phyloP scores from a whole-genome alignment of 2,329 filamentous ascomycete genomes.

The Fusarium xyrophilum region DNA sequence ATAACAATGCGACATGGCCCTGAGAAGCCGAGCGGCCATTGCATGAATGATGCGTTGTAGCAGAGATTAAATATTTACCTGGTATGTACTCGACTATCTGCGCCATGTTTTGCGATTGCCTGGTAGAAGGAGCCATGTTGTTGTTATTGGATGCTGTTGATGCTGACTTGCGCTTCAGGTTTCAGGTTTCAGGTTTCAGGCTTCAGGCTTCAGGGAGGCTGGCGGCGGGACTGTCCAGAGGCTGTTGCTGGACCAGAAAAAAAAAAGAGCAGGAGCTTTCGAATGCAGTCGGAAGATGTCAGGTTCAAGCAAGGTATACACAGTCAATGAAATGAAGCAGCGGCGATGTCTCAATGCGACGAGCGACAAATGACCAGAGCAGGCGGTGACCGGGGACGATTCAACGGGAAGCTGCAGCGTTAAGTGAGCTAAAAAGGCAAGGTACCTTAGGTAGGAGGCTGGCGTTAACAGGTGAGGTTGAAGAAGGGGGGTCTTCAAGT shows the following conservation, averaged over 20 bases:
- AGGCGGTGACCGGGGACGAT: slow-evolving; percentile 35
- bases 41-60: slow-evolving; percentile 10
- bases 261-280: slow-evolving; percentile 4
- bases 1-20: slow-evolving; percentile 46
- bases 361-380: slow-evolving; percentile 12
- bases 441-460: background rate
- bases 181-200: slow-evolving; percentile 34
- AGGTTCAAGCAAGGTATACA: slow-evolving; percentile 12
- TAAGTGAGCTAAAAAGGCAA: slow-evolving; percentile 10
- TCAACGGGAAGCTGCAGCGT: slow-evolving; percentile 26
- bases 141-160: slow-evolving; percentile 18
- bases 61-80: slow-evolving; percentile 61
- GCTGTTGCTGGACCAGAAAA: background rate
- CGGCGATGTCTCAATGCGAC: slow-evolving; percentile 21
- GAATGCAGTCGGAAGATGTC: slow-evolving; percentile 3
- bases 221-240: slow-evolving; percentile 14
- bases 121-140: slow-evolving; percentile 60
- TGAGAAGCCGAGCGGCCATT: slow-evolving; percentile 17
- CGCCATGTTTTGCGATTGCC: slow-evolving; percentile 68
- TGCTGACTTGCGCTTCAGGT: slow-evolving; percentile 38
- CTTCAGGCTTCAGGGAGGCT: slow-evolving; percentile 30
- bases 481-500: slow-evolving; percentile 11
- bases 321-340: slow-evolving; percentile 22
- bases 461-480: background rate
- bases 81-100: slow-evolving; percentile 97